Evolutionary conservation across 1,139 yeast species (phyloP), one percentile per base, ranked within the genome.

Genomic region (Yamadazyma diospyri): DNA sequence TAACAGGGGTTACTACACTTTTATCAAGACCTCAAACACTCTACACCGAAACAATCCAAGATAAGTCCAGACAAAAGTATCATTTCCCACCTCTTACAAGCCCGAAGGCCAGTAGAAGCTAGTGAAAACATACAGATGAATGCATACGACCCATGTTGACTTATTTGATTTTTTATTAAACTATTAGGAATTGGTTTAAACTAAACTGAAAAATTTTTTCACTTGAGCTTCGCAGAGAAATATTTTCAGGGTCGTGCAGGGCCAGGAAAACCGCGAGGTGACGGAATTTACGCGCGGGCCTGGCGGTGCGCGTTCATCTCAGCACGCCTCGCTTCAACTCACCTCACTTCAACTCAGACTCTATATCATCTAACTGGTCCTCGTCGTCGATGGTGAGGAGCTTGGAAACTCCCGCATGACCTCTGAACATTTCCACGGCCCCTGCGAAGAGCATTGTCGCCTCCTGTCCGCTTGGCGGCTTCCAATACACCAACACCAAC

Each of bases 401-500:
- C 45, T 73, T 76, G 25, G 78, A 64, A 10, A 83, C 89, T 10
- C 92, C 89, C 12, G 94, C 85, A 48, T 81, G 81, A 35, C 75
- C 80, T 53, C 92, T 70, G 41, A 88, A 72, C 46, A 81, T 61
- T 51, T 88, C 96, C 17, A 85, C 75, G 1, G 95, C 94, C 2
- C 94, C 95, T 1, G 96, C 97, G 49, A 85, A 88, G 31, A 85
- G 61, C 96, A 88, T 88, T 53, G 82, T 76, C 51, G 74, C 66
- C 35, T 81, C 85, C 52, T 81, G 92, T 12, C 84, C 81, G 0
- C 95, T 85, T 16, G 81, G 81, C 2, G 97, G 97, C 37, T 85
- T 73, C 81, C 92, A 88, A 56, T 87, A 88, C 16, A 88, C 47
- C 53, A 89, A 60, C 1, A 87, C 87, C 43, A 84, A 71, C 2